Conservation (phyloP, 2,329 filamentous ascomycete genomes). For the Colletotrichum sojae region DNA sequence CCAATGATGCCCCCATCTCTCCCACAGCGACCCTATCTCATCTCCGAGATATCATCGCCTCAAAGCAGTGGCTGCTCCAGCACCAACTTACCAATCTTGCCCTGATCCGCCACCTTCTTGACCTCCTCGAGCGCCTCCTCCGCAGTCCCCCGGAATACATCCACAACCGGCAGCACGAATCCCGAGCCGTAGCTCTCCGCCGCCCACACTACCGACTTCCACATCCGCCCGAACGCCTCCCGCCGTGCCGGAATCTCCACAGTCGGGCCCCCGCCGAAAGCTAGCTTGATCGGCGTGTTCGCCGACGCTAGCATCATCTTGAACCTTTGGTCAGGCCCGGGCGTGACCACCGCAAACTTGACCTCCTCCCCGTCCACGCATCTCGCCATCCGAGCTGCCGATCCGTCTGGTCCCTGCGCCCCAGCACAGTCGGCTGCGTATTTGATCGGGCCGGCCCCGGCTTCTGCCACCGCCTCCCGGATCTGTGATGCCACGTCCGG, state of each 20-base stretch:
- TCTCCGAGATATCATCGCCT: background rate
- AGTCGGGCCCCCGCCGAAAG: background rate
- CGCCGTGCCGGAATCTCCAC: slow-evolving; percentile 11
- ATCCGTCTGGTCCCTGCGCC: background rate
- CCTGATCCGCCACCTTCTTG: slow-evolving; percentile 14
- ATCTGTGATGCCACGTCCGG: slow-evolving; percentile 16
- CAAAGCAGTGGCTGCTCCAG: slow-evolving; percentile 18
- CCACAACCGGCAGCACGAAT: slow-evolving; percentile 16
- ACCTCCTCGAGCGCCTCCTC: slow-evolving; percentile 22
- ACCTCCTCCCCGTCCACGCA: slow-evolving; percentile 6
- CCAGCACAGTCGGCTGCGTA: slow-evolving; percentile 36
- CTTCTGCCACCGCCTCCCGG: slow-evolving; percentile 16
- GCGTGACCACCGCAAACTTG: background rate
- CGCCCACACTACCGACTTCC: slow-evolving; percentile 9
- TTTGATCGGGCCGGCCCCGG: slow-evolving; percentile 10
- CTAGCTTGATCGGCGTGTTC: background rate
- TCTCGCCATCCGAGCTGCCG: slow-evolving; percentile 10
- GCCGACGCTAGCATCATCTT: slow-evolving; percentile 20
- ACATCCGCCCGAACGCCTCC: slow-evolving; percentile 15
- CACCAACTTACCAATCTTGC: slow-evolving; percentile 25
- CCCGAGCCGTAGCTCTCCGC: slow-evolving; percentile 8
- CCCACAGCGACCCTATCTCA: background rate
- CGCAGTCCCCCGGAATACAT: slow-evolving; percentile 16
- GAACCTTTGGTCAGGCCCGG: background rate
- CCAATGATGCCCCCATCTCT: background rate